Base-by-base conservation (phyloP, 495 filamentous ascomycete species). In the Pyrenula aspistea region DNA sequence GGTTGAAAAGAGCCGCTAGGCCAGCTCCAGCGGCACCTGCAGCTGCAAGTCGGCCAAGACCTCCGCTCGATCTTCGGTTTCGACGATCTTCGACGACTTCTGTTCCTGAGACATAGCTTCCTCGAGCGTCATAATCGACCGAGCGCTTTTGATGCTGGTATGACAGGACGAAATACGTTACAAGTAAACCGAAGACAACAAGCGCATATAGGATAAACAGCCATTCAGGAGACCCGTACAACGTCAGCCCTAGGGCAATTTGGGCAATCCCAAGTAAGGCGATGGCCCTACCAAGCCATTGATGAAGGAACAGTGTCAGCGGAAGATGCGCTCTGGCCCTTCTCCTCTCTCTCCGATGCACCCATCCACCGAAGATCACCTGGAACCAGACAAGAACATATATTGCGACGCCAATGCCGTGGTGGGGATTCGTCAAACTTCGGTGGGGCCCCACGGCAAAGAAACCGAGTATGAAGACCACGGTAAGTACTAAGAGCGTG, bases 351-450 rank as follows among this genome's bases (percentile, higher is more conserved):
- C 75, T 71, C 56, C 76, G 74, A 57, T 85, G 79, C 42, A 94
- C 76, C 42, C 87, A 74, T 60, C 81, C 81, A 19, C 94, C 94
- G 60, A 85, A 86, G 21, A 96, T 59, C 8, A 84, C 77, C 64
- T 96, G 94, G 22, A 91, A 78, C 24, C 95, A 66, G 19, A 96
- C 79, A 61, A 93, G 71, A 24, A 88, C 85, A 68, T 93, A 97
- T 56, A 98, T 83, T 42, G 91, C 86, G 25, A 95, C 71, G 22
- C 93, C 93, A 63, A 97, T 96, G 56, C 90, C 91, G 72, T 91
- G 88, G 73, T 98, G 93, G 1, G 93, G 93, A 67, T 98, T 98
- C 51, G 88, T 88, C 61, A 96, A 75, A 63, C 83, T 89, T 58
- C 91, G 78, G 52, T 72, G 66, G 1, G 85, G 80, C 10, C 89